These are phyloP conservation scores for Helminthosporium solani DNA, from an alignment of 2,329 filamentous ascomycete genomes.

Conservation along the genomic window DNA sequence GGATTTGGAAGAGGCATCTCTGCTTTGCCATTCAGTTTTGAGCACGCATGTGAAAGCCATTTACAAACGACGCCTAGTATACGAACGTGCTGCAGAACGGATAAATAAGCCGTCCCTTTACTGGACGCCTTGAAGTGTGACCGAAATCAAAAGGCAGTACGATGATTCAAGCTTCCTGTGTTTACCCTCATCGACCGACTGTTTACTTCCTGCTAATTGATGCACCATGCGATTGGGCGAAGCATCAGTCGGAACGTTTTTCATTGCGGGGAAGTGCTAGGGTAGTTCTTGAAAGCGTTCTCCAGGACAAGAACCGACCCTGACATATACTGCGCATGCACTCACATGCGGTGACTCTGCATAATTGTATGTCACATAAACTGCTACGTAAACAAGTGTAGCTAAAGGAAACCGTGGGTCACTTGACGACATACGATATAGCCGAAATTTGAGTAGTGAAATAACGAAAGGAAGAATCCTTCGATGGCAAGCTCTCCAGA, in stretches of 20 bases:
- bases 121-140: neutral
- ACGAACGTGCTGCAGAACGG: neutral
- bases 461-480: constrained; percentile 13
- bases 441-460: constrained; percentile 26
- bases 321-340: neutral
- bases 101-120: neutral
- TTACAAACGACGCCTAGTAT: neutral
- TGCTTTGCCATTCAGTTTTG: neutral
- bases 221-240: neutral
- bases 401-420: constrained; percentile 17
- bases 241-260: constrained; percentile 1
- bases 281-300: constrained; percentile 5
- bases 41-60: neutral
- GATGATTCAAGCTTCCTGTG: neutral
- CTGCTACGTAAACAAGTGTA: constrained; percentile 18
- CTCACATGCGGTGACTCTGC: constrained; percentile 15
- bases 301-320: neutral
- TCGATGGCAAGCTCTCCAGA: constrained; percentile 11
- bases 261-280: constrained; percentile 13
- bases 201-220: neutral
- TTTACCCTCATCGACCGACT: neutral
- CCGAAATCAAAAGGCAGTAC: neutral
- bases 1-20: neutral
- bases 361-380: constrained; percentile 18
- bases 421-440: constrained; percentile 25